Percentiles rank a stretch among this genome's conserved stretches.
These are phyloP conservation scores for Xylariales sp. DNA, from an alignment of 2,329 filamentous ascomycete species.

Conservation along the genomic window DNA sequence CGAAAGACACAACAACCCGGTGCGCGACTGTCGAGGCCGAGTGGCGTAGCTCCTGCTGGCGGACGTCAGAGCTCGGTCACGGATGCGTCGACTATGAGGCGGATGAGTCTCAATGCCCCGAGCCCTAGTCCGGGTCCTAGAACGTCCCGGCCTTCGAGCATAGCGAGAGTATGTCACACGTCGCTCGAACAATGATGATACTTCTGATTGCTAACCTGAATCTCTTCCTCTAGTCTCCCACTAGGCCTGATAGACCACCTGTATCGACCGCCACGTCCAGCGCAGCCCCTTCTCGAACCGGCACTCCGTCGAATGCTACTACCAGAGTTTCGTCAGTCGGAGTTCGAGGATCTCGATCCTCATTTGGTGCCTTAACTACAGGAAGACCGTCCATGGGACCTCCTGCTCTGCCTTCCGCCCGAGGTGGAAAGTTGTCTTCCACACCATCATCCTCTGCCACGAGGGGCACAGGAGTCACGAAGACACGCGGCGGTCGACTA, in stretches of 20 bases:
- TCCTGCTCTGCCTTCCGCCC: conserved; percentile 45
- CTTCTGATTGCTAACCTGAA: neutral
- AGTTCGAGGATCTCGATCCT: conserved; percentile 47
- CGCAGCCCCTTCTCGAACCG: conserved; percentile 56
- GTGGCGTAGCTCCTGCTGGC: conserved; percentile 19
- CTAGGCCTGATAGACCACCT: conserved; percentile 68
- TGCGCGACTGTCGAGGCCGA: conserved; percentile 32
- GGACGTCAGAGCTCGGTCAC: conserved; percentile 47
- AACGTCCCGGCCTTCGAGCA: conserved; percentile 49
- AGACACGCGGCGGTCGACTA: conserved; percentile 34
- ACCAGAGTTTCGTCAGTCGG: conserved; percentile 39
- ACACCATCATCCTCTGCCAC: conserved; percentile 35
- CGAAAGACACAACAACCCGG: conserved; percentile 22
- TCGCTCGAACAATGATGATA: neutral
- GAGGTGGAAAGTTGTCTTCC: conserved; percentile 40
- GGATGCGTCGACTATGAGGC: conserved; percentile 53
- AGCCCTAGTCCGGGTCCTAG: conserved; percentile 68
- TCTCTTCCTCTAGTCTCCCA: conserved; percentile 55
- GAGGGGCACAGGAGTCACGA: conserved; percentile 18
- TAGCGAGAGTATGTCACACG: conserved; percentile 46
- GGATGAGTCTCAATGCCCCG: conserved; percentile 65
- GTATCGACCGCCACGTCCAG: conserved; percentile 48
- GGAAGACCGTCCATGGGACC: conserved; percentile 65
- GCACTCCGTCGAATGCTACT: conserved; percentile 54
- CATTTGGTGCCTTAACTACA: conserved; percentile 37